Evolutionary conservation across 306 rosid species (phyloP), one percentile per base, ranked within the genome.

Genomic region (Hippophae rhamnoides): DNA sequence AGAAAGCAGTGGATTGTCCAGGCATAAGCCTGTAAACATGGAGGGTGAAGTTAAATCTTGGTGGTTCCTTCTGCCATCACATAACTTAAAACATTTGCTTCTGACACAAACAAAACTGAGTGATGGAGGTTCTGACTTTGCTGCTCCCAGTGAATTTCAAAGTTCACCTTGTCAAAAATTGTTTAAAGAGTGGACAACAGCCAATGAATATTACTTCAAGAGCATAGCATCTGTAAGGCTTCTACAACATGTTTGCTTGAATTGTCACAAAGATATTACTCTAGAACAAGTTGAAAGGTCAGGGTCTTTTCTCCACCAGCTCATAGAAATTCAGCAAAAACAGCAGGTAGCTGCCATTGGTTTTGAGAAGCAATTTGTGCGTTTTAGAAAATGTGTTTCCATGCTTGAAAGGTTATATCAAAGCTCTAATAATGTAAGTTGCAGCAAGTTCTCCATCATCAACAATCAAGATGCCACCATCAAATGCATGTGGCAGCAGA

Each of bases 401-500:
- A 71, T 74, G 64, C 50, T 92, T 72, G 81, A 77, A 58, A 83
- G 76, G 48, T 69, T 81, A 75, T 77, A 66, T 75, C 67, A 82
- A 6, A 41, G 64, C 40, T 79, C 75, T 72, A 72, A 79, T 69
- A 55, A 45, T 52, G 52, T 48, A 62, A 69, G 41, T 27, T 57
- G 56, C 56, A 48, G 63, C 65, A 74, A 50, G 67, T 68, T 68
- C 52, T 71, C 82, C 53, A 58, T 81, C 50, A 52, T 72, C 72
- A 81, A 80, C 49, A 76, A 78, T 62, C 92, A 76, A 67, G 69
- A 70, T 55, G 61, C 77, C 66, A 76, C 74, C 56, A 74, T 72
- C 56, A 76, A 70, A 59, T 92, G 85, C 85, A 65, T 87, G 89
- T 92, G 95, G 98, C 92, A 85, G 68, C 98, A 92, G 51, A 92